phyloP scores from a whole-genome alignment of 2,329 filamentous ascomycete genomes.

The Dactylonectria estremocensis region DNA sequence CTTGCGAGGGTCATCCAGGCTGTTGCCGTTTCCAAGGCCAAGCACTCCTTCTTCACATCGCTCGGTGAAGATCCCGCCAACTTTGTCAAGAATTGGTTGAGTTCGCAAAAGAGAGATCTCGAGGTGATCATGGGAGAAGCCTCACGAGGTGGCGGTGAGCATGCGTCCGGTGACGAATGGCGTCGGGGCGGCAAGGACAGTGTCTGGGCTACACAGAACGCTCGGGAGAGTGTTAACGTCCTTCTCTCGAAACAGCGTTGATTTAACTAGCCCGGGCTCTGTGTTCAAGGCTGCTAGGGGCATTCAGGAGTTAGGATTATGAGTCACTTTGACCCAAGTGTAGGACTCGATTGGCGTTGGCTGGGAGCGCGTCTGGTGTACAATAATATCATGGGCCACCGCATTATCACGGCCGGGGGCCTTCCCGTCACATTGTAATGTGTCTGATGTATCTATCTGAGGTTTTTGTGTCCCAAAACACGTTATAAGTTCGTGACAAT shows the following conservation, averaged over 20 bases:
- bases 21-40: conserved; percentile 87
- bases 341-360: conserved; percentile 46
- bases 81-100: conserved; percentile 91
- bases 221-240: conserved; percentile 75
- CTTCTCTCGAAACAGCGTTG: conserved; percentile 69
- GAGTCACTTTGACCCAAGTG: conserved; percentile 38
- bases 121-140: conserved; percentile 91
- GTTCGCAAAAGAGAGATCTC: conserved; percentile 90
- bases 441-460: conserved; percentile 21
- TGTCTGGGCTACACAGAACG: conserved; percentile 71
- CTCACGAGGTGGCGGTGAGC: conserved; percentile 72
- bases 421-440: conserved; percentile 29
- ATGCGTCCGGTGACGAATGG: conserved; percentile 77
- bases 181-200: conserved; percentile 70
- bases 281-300: conserved; percentile 19
- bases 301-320: conserved; percentile 41
- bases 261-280: conserved; percentile 14
- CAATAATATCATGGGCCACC: conserved; percentile 45
- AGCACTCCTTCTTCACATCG: conserved; percentile 88
- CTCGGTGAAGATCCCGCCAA: conserved; percentile 85
- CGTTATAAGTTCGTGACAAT: background rate
- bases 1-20: conserved; percentile 87
- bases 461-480: background rate
- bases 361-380: conserved; percentile 44
- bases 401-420: conserved; percentile 31